Evolutionary conservation across 495 filamentous ascomycete species (phyloP), one percentile per base, ranked within the genome.

Genomic region (Immersiella caudata): DNA sequence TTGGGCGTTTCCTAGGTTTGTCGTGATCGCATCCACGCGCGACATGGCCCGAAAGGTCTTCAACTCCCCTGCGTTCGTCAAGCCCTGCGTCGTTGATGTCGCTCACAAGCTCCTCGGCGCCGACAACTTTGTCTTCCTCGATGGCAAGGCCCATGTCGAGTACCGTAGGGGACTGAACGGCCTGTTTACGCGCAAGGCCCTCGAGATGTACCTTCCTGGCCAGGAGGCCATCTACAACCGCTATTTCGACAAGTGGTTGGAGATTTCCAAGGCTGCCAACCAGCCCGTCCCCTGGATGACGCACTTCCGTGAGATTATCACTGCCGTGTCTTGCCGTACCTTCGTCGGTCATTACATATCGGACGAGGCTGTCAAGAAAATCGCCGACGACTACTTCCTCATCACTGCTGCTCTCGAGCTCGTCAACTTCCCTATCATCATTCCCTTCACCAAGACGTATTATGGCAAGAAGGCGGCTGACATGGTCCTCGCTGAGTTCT

Each of bases 391-490:
- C 78, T 99, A 95, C 79, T 99, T 96, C 79, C 85, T 92, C 71
- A 96, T 98, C 74, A 99, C 95, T 18, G 96, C 91, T 55, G 95
- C 95, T 8, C 87, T 99, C 66, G 95, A 99, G 76, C 86, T 99
- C 49, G 95, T 99, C 79, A 98, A 98, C 82, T 98, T 99, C 85
- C 95, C 95, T 40, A 90, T 99, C 81, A 97, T 98, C 78, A 80
- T 99, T 60, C 95, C 95, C 55, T 99, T 86, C 84, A 97, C 95
- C 71, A 94, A 91, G 84, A 91, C 93, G 9, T 99, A 93, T 93
- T 97, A 97, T 76, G 95, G 95, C 68, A 96, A 98, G 86, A 95
- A 93, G 80, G 93, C 94, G 20, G 89, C 95, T 50, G 91, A 94
- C 71, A 94, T 94, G 88, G 93, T 97, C 25, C 83, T 98, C 65